phyloP scores from a whole-genome alignment of 441 rosid genomes.

The Euphorbia celastroides region DNA sequence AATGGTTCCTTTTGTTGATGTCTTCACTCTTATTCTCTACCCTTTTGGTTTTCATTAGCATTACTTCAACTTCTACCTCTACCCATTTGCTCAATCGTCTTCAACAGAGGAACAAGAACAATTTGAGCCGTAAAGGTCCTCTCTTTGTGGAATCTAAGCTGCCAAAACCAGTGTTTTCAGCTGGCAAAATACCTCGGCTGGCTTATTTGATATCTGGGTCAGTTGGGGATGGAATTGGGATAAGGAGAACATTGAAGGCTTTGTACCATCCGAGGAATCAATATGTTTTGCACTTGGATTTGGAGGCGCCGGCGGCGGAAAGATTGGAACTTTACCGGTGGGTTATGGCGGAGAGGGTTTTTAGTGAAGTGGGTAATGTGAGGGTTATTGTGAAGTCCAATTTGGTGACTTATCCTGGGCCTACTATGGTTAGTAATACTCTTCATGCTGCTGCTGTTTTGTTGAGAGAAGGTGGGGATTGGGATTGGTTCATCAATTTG shows the following conservation, averaged over 20 bases:
- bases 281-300: constrained; percentile 23
- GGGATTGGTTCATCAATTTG: no score
- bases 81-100: constrained; percentile 21
- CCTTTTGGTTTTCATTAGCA: constrained; percentile 26
- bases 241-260: constrained; percentile 20
- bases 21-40: constrained; percentile 37
- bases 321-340: constrained; percentile 20
- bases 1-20: constrained; percentile 35
- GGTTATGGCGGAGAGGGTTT: constrained; percentile 17
- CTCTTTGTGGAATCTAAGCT: constrained; percentile 21
- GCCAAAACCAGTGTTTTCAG: background rate
- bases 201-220: constrained; percentile 28
- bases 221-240: constrained; percentile 18
- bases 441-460: constrained; percentile 34
- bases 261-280: constrained; percentile 28
- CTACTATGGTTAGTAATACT: constrained; percentile 31
- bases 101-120: constrained; percentile 6
- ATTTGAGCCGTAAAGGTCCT: constrained; percentile 27
- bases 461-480: constrained; percentile 21
- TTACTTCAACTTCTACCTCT: constrained; percentile 27
- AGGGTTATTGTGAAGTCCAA: constrained; percentile 24
- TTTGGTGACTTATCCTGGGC: constrained; percentile 36
- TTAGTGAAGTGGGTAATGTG: constrained; percentile 26
- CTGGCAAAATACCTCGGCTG: constrained; percentile 13
- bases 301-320: constrained; percentile 23